phyloP scores from a whole-genome alignment of 192 early-diverging fungal species.

The Coemansia sp. region DNA sequence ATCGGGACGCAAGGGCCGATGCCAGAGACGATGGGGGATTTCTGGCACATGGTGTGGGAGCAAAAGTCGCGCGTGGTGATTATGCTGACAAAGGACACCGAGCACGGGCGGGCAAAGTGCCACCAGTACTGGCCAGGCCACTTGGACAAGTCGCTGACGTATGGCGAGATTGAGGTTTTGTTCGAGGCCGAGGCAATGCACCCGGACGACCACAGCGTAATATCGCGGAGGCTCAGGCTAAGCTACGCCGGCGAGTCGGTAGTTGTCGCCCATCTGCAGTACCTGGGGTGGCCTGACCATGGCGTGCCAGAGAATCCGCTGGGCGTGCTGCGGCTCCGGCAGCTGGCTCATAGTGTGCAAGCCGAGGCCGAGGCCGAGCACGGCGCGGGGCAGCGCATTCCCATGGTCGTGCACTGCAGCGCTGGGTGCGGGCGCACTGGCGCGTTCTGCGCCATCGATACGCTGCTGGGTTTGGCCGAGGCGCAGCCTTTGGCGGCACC shows the following conservation, averaged over 20 bases:
- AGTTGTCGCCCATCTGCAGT: constrained; percentile 71
- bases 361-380: constrained; percentile 17
- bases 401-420: constrained; percentile 81
- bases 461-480: constrained; percentile 16
- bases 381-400: constrained; percentile 22
- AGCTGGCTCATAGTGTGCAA: constrained; percentile 52
- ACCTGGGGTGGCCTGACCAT: constrained; percentile 83
- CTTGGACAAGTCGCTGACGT: constrained; percentile 36
- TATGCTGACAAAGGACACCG: constrained; percentile 82
- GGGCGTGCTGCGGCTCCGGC: constrained; percentile 59
- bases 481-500: neutral
- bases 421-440: constrained; percentile 88
- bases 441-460: constrained; percentile 75
- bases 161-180: constrained; percentile 58
- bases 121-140: constrained; percentile 81
- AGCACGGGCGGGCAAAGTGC: constrained; percentile 72
- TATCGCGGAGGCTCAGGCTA: constrained; percentile 59
- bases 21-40: constrained; percentile 68
- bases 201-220: constrained; percentile 54
- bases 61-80: constrained; percentile 74
- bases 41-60: constrained; percentile 92
- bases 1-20: constrained; percentile 92
- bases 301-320: constrained; percentile 60
- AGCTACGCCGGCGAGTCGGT: constrained; percentile 24
- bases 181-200: constrained; percentile 55